Percentiles rank a stretch among this genome's conserved stretches.
Conservation (phyloP, 345 rosid genomes). For the Hypericum androsaemum region DNA sequence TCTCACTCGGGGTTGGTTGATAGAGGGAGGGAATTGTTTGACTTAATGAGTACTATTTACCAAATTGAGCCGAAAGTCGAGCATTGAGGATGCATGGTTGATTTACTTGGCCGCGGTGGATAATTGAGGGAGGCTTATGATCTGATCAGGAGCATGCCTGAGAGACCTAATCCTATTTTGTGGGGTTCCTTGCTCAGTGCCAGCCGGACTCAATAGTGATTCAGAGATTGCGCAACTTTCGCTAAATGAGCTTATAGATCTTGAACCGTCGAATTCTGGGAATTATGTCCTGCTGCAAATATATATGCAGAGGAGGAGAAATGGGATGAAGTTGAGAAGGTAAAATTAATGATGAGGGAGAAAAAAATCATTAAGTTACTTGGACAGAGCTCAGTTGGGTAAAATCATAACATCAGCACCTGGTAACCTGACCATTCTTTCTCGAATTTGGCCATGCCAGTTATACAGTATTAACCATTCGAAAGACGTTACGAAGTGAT, state of each 20-base stretch:
- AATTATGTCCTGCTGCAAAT: constrained; percentile 60
- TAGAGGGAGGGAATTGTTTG: constrained; percentile 39
- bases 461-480: too few relatives aligned
- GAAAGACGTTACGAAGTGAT: too few relatives aligned
- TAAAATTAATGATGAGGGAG: constrained; percentile 43
- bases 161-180: constrained; percentile 39
- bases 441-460: too few relatives aligned
- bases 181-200: constrained; percentile 72
- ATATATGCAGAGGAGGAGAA: constrained; percentile 58
- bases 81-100: constrained; percentile 69
- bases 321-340: constrained; percentile 57
- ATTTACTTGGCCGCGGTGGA: constrained; percentile 57
- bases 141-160: constrained; percentile 40
- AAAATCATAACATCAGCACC: neutral
- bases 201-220: constrained; percentile 50
- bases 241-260: constrained; percentile 37
- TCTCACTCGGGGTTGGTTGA: constrained; percentile 49
- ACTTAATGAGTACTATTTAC: constrained; percentile 31
- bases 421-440: too few relatives aligned
- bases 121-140: constrained; percentile 45
- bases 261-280: constrained; percentile 63
- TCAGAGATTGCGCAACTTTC: constrained; percentile 47
- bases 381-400: constrained; percentile 36
- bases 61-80: constrained; percentile 41
- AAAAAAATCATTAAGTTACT: constrained; percentile 32